Evolutionary conservation across 148 eudicot genomes (phyloP), one percentile per base, ranked within the genome.

Genomic region (Amaranthus hypochondriacus): DNA sequence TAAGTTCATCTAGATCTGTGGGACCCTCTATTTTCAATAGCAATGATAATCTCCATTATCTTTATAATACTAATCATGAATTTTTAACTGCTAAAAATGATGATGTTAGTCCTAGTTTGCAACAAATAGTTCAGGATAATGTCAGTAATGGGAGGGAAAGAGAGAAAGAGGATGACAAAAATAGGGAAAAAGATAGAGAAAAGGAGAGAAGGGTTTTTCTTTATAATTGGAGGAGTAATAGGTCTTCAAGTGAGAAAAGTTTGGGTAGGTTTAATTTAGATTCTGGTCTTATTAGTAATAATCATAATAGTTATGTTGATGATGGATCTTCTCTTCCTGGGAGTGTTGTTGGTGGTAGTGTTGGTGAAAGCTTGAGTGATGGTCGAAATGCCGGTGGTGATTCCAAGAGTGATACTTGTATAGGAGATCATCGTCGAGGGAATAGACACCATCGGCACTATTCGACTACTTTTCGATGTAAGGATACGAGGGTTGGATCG

Each of bases 191-290:
- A 28, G 81, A 68, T 11, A 78, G 62, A 13, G 84, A 75, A 18
- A 85, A 79, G 50, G 91, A 87, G 51, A 86, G 76, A 69, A 86
- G 84, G 85, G 87, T 90, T 28, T 90, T 86, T 75, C 72, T 95
- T 67, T 85, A 85, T 75, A 95, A 95, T 75, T 95, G 99, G 99
- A 86, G 78, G 84, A 77, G 72, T 56, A 87, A 89, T 82, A 92
- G 80, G 80, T 91, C 93, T 43, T 87, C 84, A 62, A 86, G 96
- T 74, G 92, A 90, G 74, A 88, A 78, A 75, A 90, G 93, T 68
- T 77, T 81, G 73, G 68, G 83, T 15, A 78, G 79, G 81, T 56
- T 75, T 71, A 84, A 78, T 43, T 82, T 80, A 51, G 82, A 77
- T 62, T 78, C 61, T 53, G 58, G 52, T 58, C 79, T 55, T 15